Base-by-base conservation (phyloP, 768 basidiomycete genomes). In the Pleurotus cornucopiae region DNA sequence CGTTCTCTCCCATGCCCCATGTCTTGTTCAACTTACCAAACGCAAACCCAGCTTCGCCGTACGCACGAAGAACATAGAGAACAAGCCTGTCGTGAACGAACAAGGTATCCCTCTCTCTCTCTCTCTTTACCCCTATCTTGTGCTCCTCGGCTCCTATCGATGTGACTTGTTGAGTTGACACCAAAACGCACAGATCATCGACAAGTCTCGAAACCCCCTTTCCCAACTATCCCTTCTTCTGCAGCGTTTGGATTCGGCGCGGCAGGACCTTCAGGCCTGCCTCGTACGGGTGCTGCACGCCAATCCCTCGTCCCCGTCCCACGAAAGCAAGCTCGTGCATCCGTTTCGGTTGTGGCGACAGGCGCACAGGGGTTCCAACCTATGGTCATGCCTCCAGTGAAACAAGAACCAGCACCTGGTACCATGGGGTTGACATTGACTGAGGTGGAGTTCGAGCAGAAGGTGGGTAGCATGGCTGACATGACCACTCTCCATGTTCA, bases 1-100 rank as follows among this genome's bases (percentile, higher is more conserved):
- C 48, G 78, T 71, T 21, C 34, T 20, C 20, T 20, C 20, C 20
- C 20, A 20, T 20, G 20, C 20, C 20, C 20, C 20, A 20, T 20
- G 20, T 20, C 20, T 44, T 45, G 45, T 21, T 56, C 6, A 59
- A 54, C 25, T 57, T 21, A 45, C 39, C 20, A 43, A 55, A 48
- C n/a, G 39, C 14, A n/a, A 47, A 30, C 52, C 47, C 41, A 73
- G 90, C 66, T 94, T 93, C 62, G 91, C 89, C 12, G 84, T 85
- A 38, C 81, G 89, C 39, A 90, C 92, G 16, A 91, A 91, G 78
- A 88, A 92, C 61, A 73, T 94, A 2, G 91, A 93, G 73, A 94
- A 93, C 65, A 86, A 84, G 58, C 86, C 87, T 1, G 81, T 86
- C 20, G 76, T 91, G 23, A 89, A 91, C 60, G 88, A 91, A 62